A percentile compares a stretch with the other conserved stretches of the same genome.
These are phyloP conservation scores for Rhododendron simsii DNA, from an alignment of 148 eudicot species.

Conservation along the genomic window DNA sequence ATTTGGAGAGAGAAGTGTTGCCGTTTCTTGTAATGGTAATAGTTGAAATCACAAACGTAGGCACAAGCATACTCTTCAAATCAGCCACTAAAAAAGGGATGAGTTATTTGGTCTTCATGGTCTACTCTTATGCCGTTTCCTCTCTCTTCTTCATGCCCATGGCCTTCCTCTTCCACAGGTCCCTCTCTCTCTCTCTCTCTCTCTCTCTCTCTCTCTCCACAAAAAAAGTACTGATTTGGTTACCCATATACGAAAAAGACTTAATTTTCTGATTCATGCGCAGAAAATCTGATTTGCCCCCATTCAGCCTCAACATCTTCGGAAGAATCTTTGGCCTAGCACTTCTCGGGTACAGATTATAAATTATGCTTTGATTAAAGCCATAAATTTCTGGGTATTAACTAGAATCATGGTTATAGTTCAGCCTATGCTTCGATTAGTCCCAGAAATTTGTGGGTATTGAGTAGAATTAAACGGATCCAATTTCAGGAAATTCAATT, in stretches of 20 bases:
- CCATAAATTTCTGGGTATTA: background rate
- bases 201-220: too few species aligned
- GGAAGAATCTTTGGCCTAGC: background rate
- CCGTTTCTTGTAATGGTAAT: constrained; percentile 34
- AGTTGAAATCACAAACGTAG: too few species aligned
- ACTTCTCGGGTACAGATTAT: background rate
- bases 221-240: too few species aligned
- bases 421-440: background rate
- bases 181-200: background rate
- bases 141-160: constrained; percentile 37
- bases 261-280: too few species aligned
- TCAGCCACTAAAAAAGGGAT: too few species aligned
- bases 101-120: constrained; percentile 10
- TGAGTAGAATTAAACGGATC: background rate
- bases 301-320: background rate
- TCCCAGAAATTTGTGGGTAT: background rate
- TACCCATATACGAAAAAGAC: too few species aligned
- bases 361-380: background rate
- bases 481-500: too few species aligned
- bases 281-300: background rate
- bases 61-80: too few species aligned
- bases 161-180: background rate
- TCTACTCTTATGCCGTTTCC: constrained; percentile 38
- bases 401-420: background rate
- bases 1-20: constrained; percentile 29